These are phyloP conservation scores for Gossypium davidsonii DNA, from an alignment of 441 rosid species.

Conservation along the genomic window DNA sequence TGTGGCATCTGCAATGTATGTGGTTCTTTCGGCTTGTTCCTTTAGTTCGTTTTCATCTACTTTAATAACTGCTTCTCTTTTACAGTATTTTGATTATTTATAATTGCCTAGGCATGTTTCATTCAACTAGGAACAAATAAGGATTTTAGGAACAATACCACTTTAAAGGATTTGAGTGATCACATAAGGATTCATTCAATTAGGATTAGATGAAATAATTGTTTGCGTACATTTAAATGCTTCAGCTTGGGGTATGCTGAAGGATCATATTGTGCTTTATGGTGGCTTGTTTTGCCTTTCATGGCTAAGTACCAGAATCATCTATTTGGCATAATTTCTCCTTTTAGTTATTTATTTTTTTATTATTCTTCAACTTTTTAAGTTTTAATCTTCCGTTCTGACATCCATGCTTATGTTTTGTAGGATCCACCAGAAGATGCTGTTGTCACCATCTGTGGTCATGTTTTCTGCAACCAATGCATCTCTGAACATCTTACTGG, in stretches of 20 bases:
- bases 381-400: background rate
- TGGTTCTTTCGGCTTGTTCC: constrained; percentile 4
- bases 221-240: background rate
- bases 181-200: background rate
- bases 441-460: constrained; percentile 69
- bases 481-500: constrained; percentile 62
- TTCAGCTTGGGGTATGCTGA: background rate
- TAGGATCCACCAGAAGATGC: constrained; percentile 97
- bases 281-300: constrained; percentile 1
- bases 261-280: constrained; percentile 3
- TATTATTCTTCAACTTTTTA: background rate
- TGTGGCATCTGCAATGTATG: constrained; percentile 87
- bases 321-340: background rate
- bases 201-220: background rate
- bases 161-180: background rate
- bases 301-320: background rate
- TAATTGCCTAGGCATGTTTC: background rate
- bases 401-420: constrained; percentile 12
- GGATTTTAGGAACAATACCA: too few relatives aligned
- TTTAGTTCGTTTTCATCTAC: background rate
- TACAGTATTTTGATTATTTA: background rate
- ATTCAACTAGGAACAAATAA: background rate
- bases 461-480: constrained; percentile 90
- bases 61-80: background rate
- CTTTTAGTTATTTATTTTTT: background rate